Conservation (phyloP, 129 eudicot species). For the Sambucus nigra region DNA sequence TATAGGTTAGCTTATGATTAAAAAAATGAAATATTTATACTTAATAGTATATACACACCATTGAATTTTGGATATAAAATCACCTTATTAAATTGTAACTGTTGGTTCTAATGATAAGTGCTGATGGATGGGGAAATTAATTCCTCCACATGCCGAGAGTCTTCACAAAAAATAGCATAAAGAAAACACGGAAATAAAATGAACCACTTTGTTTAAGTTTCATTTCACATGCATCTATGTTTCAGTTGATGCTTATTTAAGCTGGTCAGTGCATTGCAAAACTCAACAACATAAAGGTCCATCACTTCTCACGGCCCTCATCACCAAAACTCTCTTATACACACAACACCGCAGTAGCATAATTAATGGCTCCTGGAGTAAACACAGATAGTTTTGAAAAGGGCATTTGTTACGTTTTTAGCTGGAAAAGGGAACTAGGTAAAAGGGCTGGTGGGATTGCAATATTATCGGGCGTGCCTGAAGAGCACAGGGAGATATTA, state of each 20-base stretch:
- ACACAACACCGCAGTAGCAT: background rate
- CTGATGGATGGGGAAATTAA: conserved; percentile 18
- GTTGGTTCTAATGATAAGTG: conserved; percentile 25
- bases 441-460: conserved; percentile 30
- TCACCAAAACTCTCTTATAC: background rate
- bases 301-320: conserved; percentile 12
- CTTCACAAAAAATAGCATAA: conserved; percentile 11
- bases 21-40: no score
- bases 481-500: conserved; percentile 19
- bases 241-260: conserved; percentile 21
- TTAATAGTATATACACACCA: conserved; percentile 6
- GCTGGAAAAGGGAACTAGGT: conserved; percentile 25
- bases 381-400: conserved; percentile 7
- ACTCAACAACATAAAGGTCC: conserved; percentile 18
- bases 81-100: conserved; percentile 17
- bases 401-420: conserved; percentile 22
- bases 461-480: conserved; percentile 26
- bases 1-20: no score
- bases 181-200: background rate
- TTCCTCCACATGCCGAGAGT: conserved; percentile 22
- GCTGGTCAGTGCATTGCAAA: background rate
- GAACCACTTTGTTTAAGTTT: conserved; percentile 13
- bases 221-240: conserved; percentile 18
- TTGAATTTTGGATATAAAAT: conserved; percentile 11
- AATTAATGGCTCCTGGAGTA: conserved; percentile 22